Base-by-base conservation (phyloP, 371 early-diverging fungal genomes). In the Mortierella sp. region DNA sequence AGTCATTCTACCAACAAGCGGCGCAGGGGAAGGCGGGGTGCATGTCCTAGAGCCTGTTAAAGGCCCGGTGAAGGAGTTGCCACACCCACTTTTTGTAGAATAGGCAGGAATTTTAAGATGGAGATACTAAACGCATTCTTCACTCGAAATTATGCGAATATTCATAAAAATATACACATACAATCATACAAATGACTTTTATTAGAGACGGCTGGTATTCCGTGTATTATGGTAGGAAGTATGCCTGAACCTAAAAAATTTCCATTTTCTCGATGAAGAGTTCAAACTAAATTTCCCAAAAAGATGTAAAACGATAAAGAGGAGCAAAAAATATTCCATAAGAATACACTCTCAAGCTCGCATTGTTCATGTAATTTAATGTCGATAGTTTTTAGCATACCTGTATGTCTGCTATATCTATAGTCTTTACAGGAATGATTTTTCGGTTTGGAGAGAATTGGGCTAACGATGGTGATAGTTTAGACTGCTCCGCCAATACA, bases 81-180 rank as follows among this genome's bases (percentile, higher is more conserved):
- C 79, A 1, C 79, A 79, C 29, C 79, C 79, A 42, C 74, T 79
- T 23, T 79, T 73, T 66, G 66, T 79, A 60, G 76, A 67, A 64
- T 77, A 77, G 45, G 45, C 45, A 45, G 35, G 35, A 35, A 19
- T n/a, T 15, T 19, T 45, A 15, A n/a, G 45, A 45, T 45, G 45
- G 45, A 45, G 19, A 45, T 19, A 19, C 45, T 45, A 6, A 35
- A 10, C n/a, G n/a, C 19, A 15, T 5, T 19, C n/a, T 45, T 45
- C 45, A 45, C n/a, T 45, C 19, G 19, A 15, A 45, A 8, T 37
- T 37, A 13, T 37, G 2, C 40, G 13, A 37, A 37, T 37, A 8
- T 37, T 61, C 15, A 28, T 23, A 26, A 37, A 23, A 3, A 12
- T 43, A 40, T 29, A 43, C 43, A 22, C 19, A 26, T 13, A 43